These are phyloP conservation scores for Oidium heveae DNA, from an alignment of 2,329 filamentous ascomycete species.

Conservation along the genomic window DNA sequence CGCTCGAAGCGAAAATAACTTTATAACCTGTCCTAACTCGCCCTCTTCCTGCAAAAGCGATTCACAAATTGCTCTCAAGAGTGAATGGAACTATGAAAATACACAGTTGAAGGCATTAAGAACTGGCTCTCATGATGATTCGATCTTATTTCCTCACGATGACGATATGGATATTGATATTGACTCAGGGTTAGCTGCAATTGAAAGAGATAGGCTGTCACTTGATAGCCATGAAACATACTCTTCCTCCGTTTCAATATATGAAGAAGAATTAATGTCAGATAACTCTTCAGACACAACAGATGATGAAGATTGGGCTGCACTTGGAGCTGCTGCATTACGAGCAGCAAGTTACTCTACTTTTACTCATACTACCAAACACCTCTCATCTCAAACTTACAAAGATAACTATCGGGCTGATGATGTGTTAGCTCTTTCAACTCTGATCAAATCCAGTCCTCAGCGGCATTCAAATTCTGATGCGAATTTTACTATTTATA, in stretches of 20 bases:
- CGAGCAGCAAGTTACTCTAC: constrained; percentile 38
- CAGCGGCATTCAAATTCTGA: constrained; percentile 13
- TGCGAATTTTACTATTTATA: constrained; percentile 22
- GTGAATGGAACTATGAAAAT: constrained; percentile 21
- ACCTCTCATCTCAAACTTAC: constrained; percentile 24
- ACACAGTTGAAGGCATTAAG: constrained; percentile 24
- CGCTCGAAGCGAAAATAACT: constrained; percentile 14
- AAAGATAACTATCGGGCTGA: constrained; percentile 16
- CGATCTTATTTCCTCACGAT: constrained; percentile 51
- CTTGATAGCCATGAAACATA: constrained; percentile 48
- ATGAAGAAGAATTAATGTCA: constrained; percentile 38
- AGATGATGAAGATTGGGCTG: constrained; percentile 89
- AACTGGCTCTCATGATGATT: constrained; percentile 42
- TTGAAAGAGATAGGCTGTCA: constrained; percentile 94
- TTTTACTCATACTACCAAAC: constrained; percentile 25
- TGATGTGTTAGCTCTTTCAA: constrained; percentile 11
- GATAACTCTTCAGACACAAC: constrained; percentile 69
- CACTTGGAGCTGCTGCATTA: constrained; percentile 65
- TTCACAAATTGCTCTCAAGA: constrained; percentile 29
- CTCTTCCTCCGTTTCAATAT: constrained; percentile 49
- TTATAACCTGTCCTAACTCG: neutral
- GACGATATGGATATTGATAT: constrained; percentile 29
- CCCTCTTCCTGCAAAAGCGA: constrained; percentile 20
- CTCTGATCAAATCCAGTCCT: constrained; percentile 13
- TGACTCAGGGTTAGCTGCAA: too few species aligned